Conservation (phyloP, 768 basidiomycete species). For the Suillus tomentosus region DNA sequence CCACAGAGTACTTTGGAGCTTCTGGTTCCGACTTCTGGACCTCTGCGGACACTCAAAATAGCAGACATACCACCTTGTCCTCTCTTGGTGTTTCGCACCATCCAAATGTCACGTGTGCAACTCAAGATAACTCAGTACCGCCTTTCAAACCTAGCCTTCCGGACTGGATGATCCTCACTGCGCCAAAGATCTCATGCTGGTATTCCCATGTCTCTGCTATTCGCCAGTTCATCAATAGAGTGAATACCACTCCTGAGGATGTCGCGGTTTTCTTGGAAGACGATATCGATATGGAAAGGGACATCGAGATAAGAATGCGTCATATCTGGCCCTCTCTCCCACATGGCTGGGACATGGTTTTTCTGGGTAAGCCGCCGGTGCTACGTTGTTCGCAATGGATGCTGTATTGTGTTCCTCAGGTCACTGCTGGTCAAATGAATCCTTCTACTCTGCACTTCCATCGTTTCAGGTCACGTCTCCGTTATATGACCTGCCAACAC, state of each 20-base stretch:
- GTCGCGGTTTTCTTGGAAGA: slow-evolving; percentile 70
- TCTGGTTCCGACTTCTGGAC: slow-evolving; percentile 29
- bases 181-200: slow-evolving; percentile 70
- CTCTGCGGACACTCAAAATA: not conserved
- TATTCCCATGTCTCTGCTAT: slow-evolving; percentile 63
- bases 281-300: slow-evolving; percentile 76
- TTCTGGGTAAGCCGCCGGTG: slow-evolving; percentile 51
- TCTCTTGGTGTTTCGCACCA: slow-evolving; percentile 19
- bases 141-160: slow-evolving; percentile 41
- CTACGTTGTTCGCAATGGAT: slow-evolving; percentile 2
- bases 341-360: slow-evolving; percentile 69
- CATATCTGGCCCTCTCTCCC: slow-evolving; percentile 57
- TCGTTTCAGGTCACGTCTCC: slow-evolving; percentile 15
- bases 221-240: slow-evolving; percentile 41
- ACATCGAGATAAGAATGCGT: slow-evolving; percentile 46
- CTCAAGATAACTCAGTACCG: slow-evolving; percentile 39
- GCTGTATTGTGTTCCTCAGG: slow-evolving; percentile 42
- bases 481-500: not conserved
- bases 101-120: slow-evolving; percentile 44
- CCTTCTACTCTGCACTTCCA: slow-evolving; percentile 42
- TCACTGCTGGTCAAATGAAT: slow-evolving; percentile 80
- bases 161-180: slow-evolving; percentile 53
- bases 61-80: slow-evolving; percentile 6
- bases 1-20: slow-evolving; percentile 10
- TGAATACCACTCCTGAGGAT: slow-evolving; percentile 27